Base-by-base conservation (phyloP, 345 rosid genomes). In the Eucalyptus marginata region DNA sequence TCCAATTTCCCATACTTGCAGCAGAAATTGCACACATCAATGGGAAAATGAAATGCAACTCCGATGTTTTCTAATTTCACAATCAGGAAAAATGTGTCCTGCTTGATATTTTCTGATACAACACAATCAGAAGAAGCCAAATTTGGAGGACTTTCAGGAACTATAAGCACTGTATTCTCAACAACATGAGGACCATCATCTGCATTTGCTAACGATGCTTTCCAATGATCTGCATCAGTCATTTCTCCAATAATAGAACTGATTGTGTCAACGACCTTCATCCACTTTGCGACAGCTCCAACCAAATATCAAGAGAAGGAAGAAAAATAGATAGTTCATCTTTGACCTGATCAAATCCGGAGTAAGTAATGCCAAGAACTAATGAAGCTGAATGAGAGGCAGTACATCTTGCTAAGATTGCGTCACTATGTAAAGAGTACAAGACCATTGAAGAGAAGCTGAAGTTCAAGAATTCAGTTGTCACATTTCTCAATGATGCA, bases 241-340 rank as follows among this genome's bases (percentile, higher is more conserved):
- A 93, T 89, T 91, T 89, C 92, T 90, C 89, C 90, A 90, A 91
- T 90, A 89, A 88, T 92, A 31, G 93, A 91, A 89, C 87, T 87
- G 31, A 86, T 89, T 87, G 92, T 88, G 88, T 93, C 94, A 90
- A 93, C 88, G 85, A 96, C 89, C 91, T 90, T 90, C 68, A 88
- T 90, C 99, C 98, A 97, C 76, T 94, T 94, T 54, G n/a, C n/a
- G 87, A 76, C 87, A 86, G 84, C 90, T 96, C 95, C 40, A 97
- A 90, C 99, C 98, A 97, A 88, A 97, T 89, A 90, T 93, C 93
- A 83, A 96, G 93, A 90, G 95, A 92, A 89, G 99, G 99, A 88
- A 96, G 94, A 90, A 93, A 92, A 88, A 97, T 83, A 71, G 88
- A 88, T 89, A 97, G 54, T 88, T 92, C 92, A 87, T 88, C 91